Base-by-base conservation (phyloP, 208 protist genomes). In the Wallacemonas sp. region DNA sequence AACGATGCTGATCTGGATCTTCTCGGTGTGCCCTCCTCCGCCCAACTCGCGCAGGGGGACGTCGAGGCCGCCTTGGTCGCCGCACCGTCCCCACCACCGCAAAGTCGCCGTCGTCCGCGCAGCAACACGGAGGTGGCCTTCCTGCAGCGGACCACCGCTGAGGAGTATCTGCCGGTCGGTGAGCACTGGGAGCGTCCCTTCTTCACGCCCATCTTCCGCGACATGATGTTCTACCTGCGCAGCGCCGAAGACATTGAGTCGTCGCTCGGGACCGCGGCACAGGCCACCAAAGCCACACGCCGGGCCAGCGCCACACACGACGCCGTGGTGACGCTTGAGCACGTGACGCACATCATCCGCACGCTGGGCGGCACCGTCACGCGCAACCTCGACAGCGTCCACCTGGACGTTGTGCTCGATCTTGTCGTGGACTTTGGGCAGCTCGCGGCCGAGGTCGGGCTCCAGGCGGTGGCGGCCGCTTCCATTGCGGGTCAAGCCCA, bases 311-410 rank as follows among this genome's bases (percentile, higher is more conserved):
- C 36, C 24, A 44, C 17, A 6, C 41, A 41, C 8, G 69, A 72
- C 54, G 75, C 66, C 43, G 55, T 68, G n/a, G 75, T 68, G 1
- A 76, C 72, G 27, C 61, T 73, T 14, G 66, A 75, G 65, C 76
- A 83, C 54, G 84, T 80, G 27, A 73, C 70, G 38, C 74, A 82
- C 63, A 65, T 94, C 1, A 52, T 94, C 16, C 84, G 83, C 21
- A 34, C 82, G 17, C 75, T 94, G 19, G 88, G 88, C 27, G 88
- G 85, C 3, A 79, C 78, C 43, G 74, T 90, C 12, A 82, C 81
- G 33, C 74, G 83, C 41, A 80, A 65, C 48, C 36, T 75, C 12
- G 56, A 49, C 30, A 78, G 78, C 41, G 49, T 61, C 9, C 70
- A 80, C 48, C 67, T 93, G 0, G 77, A 83, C 21, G 57, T 78